Base-by-base conservation (phyloP, 495 filamentous ascomycete species). In the Penicillium robsamsonii region DNA sequence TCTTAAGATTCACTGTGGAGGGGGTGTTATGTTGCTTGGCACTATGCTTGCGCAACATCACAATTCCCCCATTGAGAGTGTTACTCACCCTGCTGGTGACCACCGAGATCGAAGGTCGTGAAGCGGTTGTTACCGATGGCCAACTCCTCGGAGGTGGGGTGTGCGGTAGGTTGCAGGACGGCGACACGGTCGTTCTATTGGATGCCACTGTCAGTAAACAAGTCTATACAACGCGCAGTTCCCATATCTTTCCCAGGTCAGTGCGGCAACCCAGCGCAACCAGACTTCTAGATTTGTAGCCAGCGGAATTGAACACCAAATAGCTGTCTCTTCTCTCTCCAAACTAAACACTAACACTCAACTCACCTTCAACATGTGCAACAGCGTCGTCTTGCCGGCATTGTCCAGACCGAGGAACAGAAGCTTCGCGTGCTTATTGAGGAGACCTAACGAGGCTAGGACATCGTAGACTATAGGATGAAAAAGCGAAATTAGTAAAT, bases 351-450 rank as follows among this genome's bases (percentile, higher is more conserved):
- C 18, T 15, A 24, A 38, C 35, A 15, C 35, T 20, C 18, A 27
- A 70, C 84, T 67, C 72, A 91, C 89, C 89, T 97, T 96, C 71
- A 95, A 72, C 91, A 94, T 92, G 72, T 93, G 89, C 61, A 94
- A 75, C 51, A 93, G 75, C 31, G 94, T 97, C 18, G 95, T 98
- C 80, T 98, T 97, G 72, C 93, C 94, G 46, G 94, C 94, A 81
- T 97, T 96, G 74, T 98, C 94, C 56, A 97, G 87, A 57, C 93
- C 91, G 44, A 96, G 86, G 74, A 95, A 95, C 51, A 96, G 84
- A 43, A 96, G 84, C 81, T 96, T 95, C 60, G 88, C 91, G 71
- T 96, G 90, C 83, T 98, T 97, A 84, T 97, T 97, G 57, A 90
- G 79, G 61, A 98, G 84, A 55, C 95, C 94, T 56, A 97, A 83